phyloP scores from a whole-genome alignment of 495 filamentous ascomycete species.

The Penicillium bovifimosum region DNA sequence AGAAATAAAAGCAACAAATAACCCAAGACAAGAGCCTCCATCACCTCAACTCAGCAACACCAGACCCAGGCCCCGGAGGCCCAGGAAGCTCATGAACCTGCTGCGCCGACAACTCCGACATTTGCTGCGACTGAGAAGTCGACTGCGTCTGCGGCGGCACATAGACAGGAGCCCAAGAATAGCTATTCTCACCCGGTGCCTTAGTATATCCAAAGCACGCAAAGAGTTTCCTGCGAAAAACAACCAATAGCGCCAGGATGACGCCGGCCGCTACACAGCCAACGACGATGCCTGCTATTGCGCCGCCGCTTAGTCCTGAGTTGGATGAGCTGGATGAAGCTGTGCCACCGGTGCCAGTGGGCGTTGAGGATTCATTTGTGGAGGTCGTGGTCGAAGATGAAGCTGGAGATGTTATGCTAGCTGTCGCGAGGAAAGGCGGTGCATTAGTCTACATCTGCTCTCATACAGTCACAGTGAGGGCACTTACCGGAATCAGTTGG shows the following conservation, averaged over 20 bases:
- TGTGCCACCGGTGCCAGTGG: not conserved
- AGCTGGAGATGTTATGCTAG: no score
- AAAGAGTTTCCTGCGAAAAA: no score
- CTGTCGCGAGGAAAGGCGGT: no score
- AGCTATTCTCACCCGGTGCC: no score
- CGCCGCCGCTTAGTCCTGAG: constrained; percentile 5
- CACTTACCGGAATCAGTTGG: no score
- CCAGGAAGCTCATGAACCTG: constrained; percentile 9
- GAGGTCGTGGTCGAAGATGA: not conserved
- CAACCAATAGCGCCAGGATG: no score
- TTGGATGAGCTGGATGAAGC: not conserved
- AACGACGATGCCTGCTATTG: constrained; percentile 9
- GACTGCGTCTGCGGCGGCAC: not conserved
- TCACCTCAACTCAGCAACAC: not conserved
- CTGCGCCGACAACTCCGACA: constrained; percentile 5
- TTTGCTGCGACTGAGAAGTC: not conserved
- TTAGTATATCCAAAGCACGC: no score
- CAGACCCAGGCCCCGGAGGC: not conserved
- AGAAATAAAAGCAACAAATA: no score
- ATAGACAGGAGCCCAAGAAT: no score
- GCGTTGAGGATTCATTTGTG: not conserved
- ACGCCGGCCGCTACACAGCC: no score
- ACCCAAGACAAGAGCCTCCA: not conserved
- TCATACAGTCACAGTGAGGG: not conserved
- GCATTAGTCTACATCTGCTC: no score